Evolutionary conservation across 2,329 filamentous ascomycete species (phyloP), one percentile per base, ranked within the genome.

Genomic region (Septoria petroselini): DNA sequence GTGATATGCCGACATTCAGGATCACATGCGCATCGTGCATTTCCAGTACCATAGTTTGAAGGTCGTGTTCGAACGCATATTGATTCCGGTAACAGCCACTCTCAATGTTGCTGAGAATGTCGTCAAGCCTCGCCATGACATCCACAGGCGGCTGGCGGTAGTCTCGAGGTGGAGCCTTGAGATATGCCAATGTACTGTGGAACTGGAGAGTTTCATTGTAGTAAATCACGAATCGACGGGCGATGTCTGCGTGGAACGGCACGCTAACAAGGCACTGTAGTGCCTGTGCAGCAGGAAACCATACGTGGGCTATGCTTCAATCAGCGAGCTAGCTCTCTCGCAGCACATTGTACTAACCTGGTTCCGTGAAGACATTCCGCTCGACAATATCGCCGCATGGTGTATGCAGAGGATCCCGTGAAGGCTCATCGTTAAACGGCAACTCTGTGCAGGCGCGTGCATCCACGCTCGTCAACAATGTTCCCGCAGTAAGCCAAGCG

Each of bases 171-270:
- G 69, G 69, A 18, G 64, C 53, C 25, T 66, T 66, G 14, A 72
- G 62, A 47, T 67, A 70, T 9, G 62, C 58, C 7, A 69, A 42
- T 1, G 69, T 70, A 33, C 61, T 68, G 45, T 72, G 69, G 31
- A 70, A 70, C 47, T 71, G 65, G 3, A 75, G 50, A 0, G 68
- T 71, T 17, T 70, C 65, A 44, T 70, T 70, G 33, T 68, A 69
- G 47, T 75, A 74, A 11, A 62, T 50, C 4, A 75, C 38, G 47
- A 74, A 70, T 5, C 67, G 58, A 17, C 62, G 58, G 2, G 70
- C 72, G 3, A 70, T 65, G 9, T 68, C 70, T 2, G 62, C 11
- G 42, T 72, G 67, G 49, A 76, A 72, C 0, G 73, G 71, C 4
- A 74, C 67, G 19, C 60, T 69, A 2, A 52, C 67, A 3, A 74